Conservation (phyloP, 495 filamentous ascomycete genomes). For the Neurospora sp. region DNA sequence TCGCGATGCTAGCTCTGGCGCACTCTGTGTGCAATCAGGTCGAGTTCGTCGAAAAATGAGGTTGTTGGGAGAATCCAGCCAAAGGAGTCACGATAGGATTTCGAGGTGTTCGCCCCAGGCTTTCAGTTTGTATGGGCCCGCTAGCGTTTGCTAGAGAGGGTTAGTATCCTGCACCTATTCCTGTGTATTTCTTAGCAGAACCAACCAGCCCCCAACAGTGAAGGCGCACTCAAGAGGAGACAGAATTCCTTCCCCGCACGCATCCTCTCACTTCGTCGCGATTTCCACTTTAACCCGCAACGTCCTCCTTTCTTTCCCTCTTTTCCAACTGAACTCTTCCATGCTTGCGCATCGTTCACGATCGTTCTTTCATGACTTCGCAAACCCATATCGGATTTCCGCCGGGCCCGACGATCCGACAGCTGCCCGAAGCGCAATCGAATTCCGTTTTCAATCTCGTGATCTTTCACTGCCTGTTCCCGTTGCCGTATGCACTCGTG, state of each 20-base stretch:
- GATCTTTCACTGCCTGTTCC: neutral
- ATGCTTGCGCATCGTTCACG: neutral
- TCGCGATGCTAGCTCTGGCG: neutral
- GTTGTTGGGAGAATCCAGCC: neutral
- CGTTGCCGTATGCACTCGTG: neutral
- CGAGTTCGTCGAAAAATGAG: neutral
- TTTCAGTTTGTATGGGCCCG: neutral
- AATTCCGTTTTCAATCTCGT: neutral
- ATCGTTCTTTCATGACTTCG: neutral
- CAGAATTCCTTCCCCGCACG: neutral
- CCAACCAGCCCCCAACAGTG: neutral
- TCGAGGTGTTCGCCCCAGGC: neutral
- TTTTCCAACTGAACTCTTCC: neutral
- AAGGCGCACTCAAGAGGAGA: neutral
- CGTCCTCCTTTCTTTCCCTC: neutral
- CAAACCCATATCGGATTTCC: neutral
- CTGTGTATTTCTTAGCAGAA: neutral
- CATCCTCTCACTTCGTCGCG: neutral
- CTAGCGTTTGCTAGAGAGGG: neutral
- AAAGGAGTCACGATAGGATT: neutral
- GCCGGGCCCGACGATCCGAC: neutral
- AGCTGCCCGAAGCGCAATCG: neutral
- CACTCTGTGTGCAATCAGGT: neutral
- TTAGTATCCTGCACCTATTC: neutral
- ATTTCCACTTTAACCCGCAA: neutral